Base-by-base conservation (phyloP, 2,329 filamentous ascomycete species). In the Fusarium avenaceum region DNA sequence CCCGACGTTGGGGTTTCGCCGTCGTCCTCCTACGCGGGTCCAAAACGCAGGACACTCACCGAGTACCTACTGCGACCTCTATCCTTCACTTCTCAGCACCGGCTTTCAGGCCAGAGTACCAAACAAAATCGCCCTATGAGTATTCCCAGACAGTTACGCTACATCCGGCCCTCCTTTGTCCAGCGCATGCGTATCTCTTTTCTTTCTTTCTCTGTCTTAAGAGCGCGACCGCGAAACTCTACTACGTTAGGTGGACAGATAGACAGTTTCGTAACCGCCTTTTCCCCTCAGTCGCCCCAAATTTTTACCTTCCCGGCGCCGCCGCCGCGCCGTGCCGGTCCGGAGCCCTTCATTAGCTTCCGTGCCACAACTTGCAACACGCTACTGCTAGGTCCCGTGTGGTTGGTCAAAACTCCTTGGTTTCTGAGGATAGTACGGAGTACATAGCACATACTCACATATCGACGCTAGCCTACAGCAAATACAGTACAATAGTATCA, bases 341-440 rank as follows among this genome's bases (percentile, higher is more conserved):
- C 68, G 57, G 69, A 65, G 55, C 49, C 60, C 66, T 65, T 64
- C 53, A 52, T 71, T 73, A 72, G 70, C 65, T 70, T 70, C 65
- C 63, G 71, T 69, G 65, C 63, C 67, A 73, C 60, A 69, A 61
- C 43, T 63, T 64, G 48, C 58, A 63, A 50, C 57, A 50, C 69
- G 63, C 63, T 63, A 68, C 59, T 62, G 49, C 67, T 72, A 74
- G 72, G 56, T 68, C 67, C 71, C 69, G 71, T 72, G 71, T 72
- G 71, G 71, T 72, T 69, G 71, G 71, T 54, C 60, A 30, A 30
- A 30, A 30, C 28, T 30, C 28, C 11, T 30, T 11, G 28, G 28
- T 30, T 30, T 30, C 9, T 30, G 10, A 30, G 28, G 10, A 30
- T 30, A 30, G 28, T 30, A 13, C 28, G 28, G 44, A 62, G 65